Evolutionary conservation across 1,284 basidiomycete species (phyloP).

Genomic region (Schizopora paradoxa): DNA sequence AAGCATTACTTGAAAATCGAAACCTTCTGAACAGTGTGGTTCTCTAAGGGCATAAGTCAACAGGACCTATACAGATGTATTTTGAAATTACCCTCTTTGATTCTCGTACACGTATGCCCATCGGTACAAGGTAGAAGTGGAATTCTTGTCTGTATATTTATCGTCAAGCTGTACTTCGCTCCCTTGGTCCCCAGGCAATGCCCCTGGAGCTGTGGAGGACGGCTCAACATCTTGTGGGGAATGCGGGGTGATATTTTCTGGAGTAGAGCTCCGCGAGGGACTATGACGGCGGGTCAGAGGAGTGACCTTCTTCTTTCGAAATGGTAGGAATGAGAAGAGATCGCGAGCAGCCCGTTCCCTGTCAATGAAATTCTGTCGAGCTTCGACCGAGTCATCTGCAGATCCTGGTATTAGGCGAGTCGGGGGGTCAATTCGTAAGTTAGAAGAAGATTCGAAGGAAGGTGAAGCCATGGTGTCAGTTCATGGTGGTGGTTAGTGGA

Average conservation of each 20-base stretch:
- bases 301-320: neutral
- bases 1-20: constrained; percentile 63
- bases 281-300: constrained; percentile 8
- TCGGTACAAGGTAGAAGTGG: constrained; percentile 38
- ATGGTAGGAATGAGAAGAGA: constrained; percentile 1
- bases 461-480: neutral
- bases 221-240: neutral
- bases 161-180: neutral
- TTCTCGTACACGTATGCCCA: constrained; percentile 79
- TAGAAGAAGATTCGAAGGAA: neutral
- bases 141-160: constrained; percentile 3
- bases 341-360: constrained; percentile 13
- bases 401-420: constrained; percentile 9
- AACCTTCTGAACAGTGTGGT: constrained; percentile 67
- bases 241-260: constrained; percentile 1
- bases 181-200: too few species aligned
- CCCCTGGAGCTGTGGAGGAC: too few species aligned
- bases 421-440: neutral
- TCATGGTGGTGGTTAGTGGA: neutral
- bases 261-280: neutral
- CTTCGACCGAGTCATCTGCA: constrained; percentile 11
- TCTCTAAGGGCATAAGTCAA: constrained; percentile 31
- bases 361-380: constrained; percentile 8
- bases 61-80: neutral
- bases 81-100: constrained; percentile 57